Evolutionary conservation across 1,139 yeast genomes (phyloP), one percentile per base, ranked within the genome.

Genomic region (Ogataea hybrid): DNA sequence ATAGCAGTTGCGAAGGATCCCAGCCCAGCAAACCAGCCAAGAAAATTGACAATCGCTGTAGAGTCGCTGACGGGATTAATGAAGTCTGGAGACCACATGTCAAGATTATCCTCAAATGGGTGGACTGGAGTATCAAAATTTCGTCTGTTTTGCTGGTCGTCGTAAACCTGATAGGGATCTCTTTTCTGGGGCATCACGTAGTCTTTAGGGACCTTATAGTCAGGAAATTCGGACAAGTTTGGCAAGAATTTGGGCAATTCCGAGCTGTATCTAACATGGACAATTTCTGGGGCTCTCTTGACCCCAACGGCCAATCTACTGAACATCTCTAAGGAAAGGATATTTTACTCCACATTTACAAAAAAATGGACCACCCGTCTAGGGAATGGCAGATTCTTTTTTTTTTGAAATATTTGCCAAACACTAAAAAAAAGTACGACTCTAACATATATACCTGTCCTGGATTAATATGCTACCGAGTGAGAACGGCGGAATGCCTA

Each of bases 1-100:
- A 83, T 69, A 28, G 70, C 51, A 25, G 73, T 73, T 32, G 79
- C 79, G 59, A 83, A 75, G 1, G 75, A 75, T 39, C 75, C 71
- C 42, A 85, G 61, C 35, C 70, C 67, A 9, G 75, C 74, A 56
- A 83, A 77, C 64, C 84, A 84, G 28, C 73, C 65, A 28, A 61
- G 51, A 45, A 71, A 66, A 57, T 69, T 67, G 51, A 69, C 72
- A 43, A 81, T 63, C 2, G 95, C 95, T 32, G 78, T 71, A 45
- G 67, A 62, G 63, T 84, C 83, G 30, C 77, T 68, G 33, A 80
- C 84, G 37, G 70, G 63, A 56, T 80, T 79, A 62, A 71, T 81
- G 58, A 81, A 76, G 59, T 86, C 95, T 15, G 95, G 95, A 10
- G 95, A 80, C 95, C 95, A 87, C 71, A 85, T 75, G 61, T 87